Evolutionary conservation across 2,329 filamentous ascomycete species (phyloP), one percentile per base, ranked within the genome.

Genomic region (Sphaerulina vaccinii): DNA sequence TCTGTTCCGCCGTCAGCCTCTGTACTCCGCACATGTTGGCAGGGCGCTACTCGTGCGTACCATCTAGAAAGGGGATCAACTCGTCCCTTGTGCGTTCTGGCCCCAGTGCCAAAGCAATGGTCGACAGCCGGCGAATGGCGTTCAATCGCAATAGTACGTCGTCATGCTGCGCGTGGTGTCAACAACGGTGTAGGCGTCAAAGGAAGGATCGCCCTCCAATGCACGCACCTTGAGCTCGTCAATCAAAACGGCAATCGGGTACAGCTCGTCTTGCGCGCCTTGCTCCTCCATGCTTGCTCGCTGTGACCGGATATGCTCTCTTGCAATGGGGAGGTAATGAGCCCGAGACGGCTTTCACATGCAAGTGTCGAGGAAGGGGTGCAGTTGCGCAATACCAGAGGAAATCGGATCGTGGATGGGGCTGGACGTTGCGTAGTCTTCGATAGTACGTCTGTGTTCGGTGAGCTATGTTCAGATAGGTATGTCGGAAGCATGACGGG

Each of bases 241-340:
- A 76, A 99, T 99, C 75, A 99, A 86, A 65, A 99, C 93, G 70
- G 95, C 93, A 80, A 99, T 99, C 73, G 93, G 93, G 76, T 97
- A 99, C 69, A 99, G 90, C 85, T 97, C 95, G 78, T 99, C 93
- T 74, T 87, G 95, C 79, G 92, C 85, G 76, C 86, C 88, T 73
- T 86, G 47, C 76, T 86, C 87, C 78, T 96, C 90, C 92, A 97
- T 97, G 73, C 74, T 81, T 51, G 51, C 37, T 56, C 36, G 52
- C 40, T 49, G 51, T 49, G 37, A 48, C 43, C 23, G 42, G 36
- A 23, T 47, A 37, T 52, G 27, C 13, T 45, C 27, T 32, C 27
- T 42, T 21, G 48, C 10, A 47, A 42, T 56, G 65, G 63, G 57
- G 62, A 65, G 54, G 54, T 62, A 55, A 59, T 60, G 58, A 61